These are phyloP conservation scores for Dryadomyces quercivorus DNA, from an alignment of 2,329 filamentous ascomycete species.

Conservation along the genomic window DNA sequence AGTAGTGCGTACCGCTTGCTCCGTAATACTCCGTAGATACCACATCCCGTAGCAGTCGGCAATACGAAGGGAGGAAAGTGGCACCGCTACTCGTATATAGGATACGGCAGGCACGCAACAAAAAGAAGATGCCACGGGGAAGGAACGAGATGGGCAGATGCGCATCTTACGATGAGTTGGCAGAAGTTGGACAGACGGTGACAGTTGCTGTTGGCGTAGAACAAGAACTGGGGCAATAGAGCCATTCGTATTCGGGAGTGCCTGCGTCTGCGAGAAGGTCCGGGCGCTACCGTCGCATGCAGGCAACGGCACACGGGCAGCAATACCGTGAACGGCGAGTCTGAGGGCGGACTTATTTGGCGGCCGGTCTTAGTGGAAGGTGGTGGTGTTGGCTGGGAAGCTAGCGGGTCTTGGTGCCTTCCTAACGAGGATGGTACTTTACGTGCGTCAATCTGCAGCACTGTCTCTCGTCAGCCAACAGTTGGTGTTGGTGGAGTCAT, in stretches of 20 bases:
- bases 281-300: neutral
- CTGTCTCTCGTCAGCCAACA: too few relatives aligned
- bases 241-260: too few relatives aligned
- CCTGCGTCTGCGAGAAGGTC: neutral
- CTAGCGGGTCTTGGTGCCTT: too few relatives aligned
- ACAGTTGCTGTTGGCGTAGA: too few relatives aligned
- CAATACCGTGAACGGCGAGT: neutral
- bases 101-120: neutral
- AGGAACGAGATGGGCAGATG: too few relatives aligned
- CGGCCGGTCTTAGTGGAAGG: neutral
- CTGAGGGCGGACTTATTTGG: neutral
- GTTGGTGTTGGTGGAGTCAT: too few relatives aligned
- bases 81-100: neutral
- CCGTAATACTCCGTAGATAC: neutral
- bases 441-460: too few relatives aligned
- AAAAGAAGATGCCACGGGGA: too few relatives aligned
- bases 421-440: too few relatives aligned
- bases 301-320: neutral
- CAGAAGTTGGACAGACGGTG: neutral
- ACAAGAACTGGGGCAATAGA: too few relatives aligned
- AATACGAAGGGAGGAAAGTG: neutral
- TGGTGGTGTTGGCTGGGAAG: too few relatives aligned
- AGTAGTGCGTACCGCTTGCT: neutral
- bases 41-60: neutral
- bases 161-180: neutral